Base-by-base conservation (phyloP, 108 stramenopile genomes). In the Skeletonema menzelii region DNA sequence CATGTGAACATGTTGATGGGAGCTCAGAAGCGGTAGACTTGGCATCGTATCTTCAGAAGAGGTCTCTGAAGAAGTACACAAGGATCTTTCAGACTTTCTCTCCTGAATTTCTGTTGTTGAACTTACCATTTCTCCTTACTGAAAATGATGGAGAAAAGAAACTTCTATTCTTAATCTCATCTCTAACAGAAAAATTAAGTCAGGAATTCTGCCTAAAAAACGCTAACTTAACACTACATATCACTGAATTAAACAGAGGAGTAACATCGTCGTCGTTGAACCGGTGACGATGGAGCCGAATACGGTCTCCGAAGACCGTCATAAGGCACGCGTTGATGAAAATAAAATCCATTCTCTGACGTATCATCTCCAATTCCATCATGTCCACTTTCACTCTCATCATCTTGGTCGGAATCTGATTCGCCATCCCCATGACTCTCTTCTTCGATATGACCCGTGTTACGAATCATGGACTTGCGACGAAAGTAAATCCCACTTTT, bases 21-120 rank as follows among this genome's bases (percentile, higher is more conserved):
- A n/a, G n/a, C n/a, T n/a, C n/a, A n/a, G n/a, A n/a, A n/a, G n/a
- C n/a, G n/a, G n/a, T n/a, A n/a, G n/a, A n/a, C n/a, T n/a, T n/a
- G n/a, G n/a, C n/a, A n/a, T n/a, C n/a, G n/a, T n/a, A n/a, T n/a
- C n/a, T n/a, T n/a, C n/a, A n/a, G n/a, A n/a, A n/a, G n/a, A n/a
- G n/a, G n/a, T n/a, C n/a, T n/a, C n/a, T n/a, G n/a, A n/a, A n/a
- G n/a, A n/a, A n/a, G n/a, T n/a, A n/a, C n/a, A n/a, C n/a, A n/a
- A n/a, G n/a, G n/a, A n/a, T n/a, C n/a, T n/a, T n/a, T n/a, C n/a
- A n/a, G n/a, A 20, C 34, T 71, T 59, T 44, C 65, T 17, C 65
- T 78, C 27, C 27, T 77, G 32, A 69, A 77, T 59, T 77, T 70
- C 24, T 77, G 76, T 19, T 78, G 77, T 30, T 78, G 32, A 78